Base-by-base conservation (phyloP, 1,284 basidiomycete genomes). In the Cystobasidiaceae sp. region DNA sequence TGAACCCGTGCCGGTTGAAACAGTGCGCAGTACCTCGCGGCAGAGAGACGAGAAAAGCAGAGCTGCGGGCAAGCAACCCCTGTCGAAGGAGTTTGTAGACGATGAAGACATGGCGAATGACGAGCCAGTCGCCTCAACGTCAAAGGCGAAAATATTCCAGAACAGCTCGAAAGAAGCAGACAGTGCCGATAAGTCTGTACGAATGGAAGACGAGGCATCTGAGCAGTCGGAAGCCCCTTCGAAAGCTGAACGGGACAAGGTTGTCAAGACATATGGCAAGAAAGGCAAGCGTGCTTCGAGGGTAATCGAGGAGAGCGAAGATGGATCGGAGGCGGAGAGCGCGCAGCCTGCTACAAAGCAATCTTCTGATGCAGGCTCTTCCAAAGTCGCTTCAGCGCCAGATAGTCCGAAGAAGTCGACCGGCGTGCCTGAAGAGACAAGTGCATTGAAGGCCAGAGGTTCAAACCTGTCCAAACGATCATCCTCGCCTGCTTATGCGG, bases 101-200 rank as follows among this genome's bases (percentile, higher is more conserved):
- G 60, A 62, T 41, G 60, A 64, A 21, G 63, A 51, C 37, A 66
- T 56, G 55, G 63, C n/a, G 34, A 34, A 58, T 19, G 55, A 57
- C 17, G 32, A n/a, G 25, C 54, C 30, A 15, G 63, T 15, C 27
- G 44, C 45, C 5, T 27, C 32, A 8, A 19, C 17, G n/a, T n/a
- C 7, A 11, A 23, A 41, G 9, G 17, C 33, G 27, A 34, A 46
- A 33, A 17, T 7, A 3, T 11, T 15, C 27, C 11, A 30, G 17
- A 49, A 21, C 13, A 30, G 28, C 17, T 9, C 5, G 8, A 34
- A 44, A n/a, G 9, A 25, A 39, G 23, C 48, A 19, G 25, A 43
- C 25, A 11, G 37, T n/a, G 19, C 21, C 19, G n/a, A 17, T 46
- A 25, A 17, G n/a, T 1, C 30, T 19, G 4, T 49, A 7, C 17